A percentile compares a stretch with the other conserved stretches of the same genome.
Evolutionary conservation across 495 filamentous ascomycete genomes (phyloP).

Genomic region (Lichina pygmaea): DNA sequence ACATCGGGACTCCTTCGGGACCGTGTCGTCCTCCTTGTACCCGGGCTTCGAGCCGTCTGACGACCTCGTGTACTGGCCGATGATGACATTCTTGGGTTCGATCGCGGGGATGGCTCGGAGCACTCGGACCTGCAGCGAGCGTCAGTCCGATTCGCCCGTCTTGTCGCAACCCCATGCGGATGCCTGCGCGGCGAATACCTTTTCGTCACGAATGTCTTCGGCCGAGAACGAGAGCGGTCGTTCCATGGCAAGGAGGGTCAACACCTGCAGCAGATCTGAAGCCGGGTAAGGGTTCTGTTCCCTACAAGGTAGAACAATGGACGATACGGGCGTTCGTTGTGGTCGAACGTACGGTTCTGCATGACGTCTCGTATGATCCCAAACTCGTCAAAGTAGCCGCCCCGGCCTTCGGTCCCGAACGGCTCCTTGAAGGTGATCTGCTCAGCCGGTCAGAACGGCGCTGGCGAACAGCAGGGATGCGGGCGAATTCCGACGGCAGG

Average conservation of each 20-base stretch:
- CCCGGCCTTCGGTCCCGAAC: conserved; percentile 96
- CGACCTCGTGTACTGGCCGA: conserved; percentile 93
- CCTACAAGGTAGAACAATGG: neutral
- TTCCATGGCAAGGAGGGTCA: conserved; percentile 96
- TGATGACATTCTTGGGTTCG: conserved; percentile 99
- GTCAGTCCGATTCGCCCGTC: neutral
- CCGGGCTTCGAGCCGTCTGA: conserved; percentile 90
- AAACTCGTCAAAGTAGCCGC: conserved; percentile 98
- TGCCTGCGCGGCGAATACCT: conserved; percentile 22
- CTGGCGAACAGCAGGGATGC: neutral
- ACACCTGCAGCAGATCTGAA: conserved; percentile 67
- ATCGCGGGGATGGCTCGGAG: conserved; percentile 81
- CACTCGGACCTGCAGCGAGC: conserved; percentile 32
- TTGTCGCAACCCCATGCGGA: too few species aligned
- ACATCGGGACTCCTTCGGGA: conserved; percentile 90
- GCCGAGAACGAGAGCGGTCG: conserved; percentile 93
- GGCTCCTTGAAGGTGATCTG: conserved; percentile 98
- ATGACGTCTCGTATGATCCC: conserved; percentile 94
- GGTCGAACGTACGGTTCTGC: conserved; percentile 21
- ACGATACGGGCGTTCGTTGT: neutral
- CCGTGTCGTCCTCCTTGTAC: conserved; percentile 97
- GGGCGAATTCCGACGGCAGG: too few species aligned
- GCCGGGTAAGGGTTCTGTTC: neutral
- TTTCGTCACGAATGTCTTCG: conserved; percentile 97
- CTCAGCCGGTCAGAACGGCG: neutral